Evolutionary conservation across 306 rosid genomes (phyloP).

Genomic region (Calophaca sinica): DNA sequence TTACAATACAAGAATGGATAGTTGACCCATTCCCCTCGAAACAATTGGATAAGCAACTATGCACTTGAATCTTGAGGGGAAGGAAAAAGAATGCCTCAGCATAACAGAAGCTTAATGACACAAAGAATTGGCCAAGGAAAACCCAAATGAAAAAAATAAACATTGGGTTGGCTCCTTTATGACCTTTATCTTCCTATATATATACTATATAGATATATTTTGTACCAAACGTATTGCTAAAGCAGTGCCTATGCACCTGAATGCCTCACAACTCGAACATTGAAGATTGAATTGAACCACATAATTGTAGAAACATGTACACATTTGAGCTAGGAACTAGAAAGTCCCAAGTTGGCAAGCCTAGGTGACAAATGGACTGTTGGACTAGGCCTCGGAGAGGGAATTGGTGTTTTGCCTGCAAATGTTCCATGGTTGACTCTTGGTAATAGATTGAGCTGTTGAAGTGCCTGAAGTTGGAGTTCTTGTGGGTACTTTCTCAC

Average conservation of each 20-base stretch:
- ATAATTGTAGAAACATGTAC: constrained; percentile 5
- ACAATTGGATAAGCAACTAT: constrained; percentile 4
- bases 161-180: constrained; percentile 45
- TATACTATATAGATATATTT: too few species aligned
- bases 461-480: constrained; percentile 71
- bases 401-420: constrained; percentile 53
- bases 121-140: constrained; percentile 31
- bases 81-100: constrained; percentile 33
- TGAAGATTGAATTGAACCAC: too few species aligned
- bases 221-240: too few species aligned
- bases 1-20: constrained; percentile 36
- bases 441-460: constrained; percentile 65
- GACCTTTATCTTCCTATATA: constrained; percentile 30
- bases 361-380: constrained; percentile 64
- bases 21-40: constrained; percentile 13
- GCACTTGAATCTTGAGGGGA: background rate
- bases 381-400: constrained; percentile 77
- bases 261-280: too few species aligned
- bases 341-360: constrained; percentile 59
- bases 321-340: constrained; percentile 52
- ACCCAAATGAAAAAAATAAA: constrained; percentile 32
- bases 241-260: too few species aligned
- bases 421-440: constrained; percentile 39
- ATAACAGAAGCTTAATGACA: constrained; percentile 9
- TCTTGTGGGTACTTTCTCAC: constrained; percentile 63